Conservation (phyloP, 208 protist species). For the Phytomonas sp. region DNA sequence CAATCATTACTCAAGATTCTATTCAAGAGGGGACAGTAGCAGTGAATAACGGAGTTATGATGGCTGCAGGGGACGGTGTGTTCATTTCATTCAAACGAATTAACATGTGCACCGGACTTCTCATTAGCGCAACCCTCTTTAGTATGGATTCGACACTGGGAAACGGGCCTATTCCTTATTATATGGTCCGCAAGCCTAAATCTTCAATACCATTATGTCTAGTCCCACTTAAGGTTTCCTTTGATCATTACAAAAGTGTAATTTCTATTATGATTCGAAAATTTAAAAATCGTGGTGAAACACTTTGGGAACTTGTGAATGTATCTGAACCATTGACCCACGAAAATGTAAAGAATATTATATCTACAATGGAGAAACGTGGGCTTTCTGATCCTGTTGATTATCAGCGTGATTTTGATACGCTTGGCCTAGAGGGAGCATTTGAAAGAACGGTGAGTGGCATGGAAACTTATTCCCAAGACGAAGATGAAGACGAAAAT, state of each 20-base stretch:
- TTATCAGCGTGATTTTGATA: constrained; percentile 35
- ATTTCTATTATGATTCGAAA: constrained; percentile 63
- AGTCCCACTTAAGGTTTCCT: constrained; percentile 33
- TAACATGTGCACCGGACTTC: constrained; percentile 34
- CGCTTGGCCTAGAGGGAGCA: constrained; percentile 5
- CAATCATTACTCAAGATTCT: constrained; percentile 1
- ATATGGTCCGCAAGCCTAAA: constrained; percentile 41
- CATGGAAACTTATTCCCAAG: constrained; percentile 11
- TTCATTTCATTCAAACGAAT: constrained; percentile 44
- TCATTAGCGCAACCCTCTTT: constrained; percentile 59
- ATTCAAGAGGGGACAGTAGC: constrained; percentile 7
- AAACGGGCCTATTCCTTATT: constrained; percentile 40
- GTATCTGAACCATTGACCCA: constrained; percentile 35
- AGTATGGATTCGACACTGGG: constrained; percentile 21
- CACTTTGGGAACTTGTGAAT: constrained; percentile 65
- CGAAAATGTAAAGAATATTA: constrained; percentile 51
- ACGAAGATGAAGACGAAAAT: constrained; percentile 11
- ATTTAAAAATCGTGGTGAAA: constrained; percentile 31
- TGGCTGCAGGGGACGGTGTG: constrained; percentile 60
- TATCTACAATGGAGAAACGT: constrained; percentile 38
- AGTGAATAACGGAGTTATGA: constrained; percentile 24
- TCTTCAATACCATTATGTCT: constrained; percentile 33
- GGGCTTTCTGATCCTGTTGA: constrained; percentile 43
- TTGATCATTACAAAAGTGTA: constrained; percentile 29
- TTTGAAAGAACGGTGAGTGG: constrained; percentile 5